Percentiles rank a stretch among this genome's conserved stretches.
Conservation (phyloP, 2,329 filamentous ascomycete genomes). For the Ambrosiella beaveri region DNA sequence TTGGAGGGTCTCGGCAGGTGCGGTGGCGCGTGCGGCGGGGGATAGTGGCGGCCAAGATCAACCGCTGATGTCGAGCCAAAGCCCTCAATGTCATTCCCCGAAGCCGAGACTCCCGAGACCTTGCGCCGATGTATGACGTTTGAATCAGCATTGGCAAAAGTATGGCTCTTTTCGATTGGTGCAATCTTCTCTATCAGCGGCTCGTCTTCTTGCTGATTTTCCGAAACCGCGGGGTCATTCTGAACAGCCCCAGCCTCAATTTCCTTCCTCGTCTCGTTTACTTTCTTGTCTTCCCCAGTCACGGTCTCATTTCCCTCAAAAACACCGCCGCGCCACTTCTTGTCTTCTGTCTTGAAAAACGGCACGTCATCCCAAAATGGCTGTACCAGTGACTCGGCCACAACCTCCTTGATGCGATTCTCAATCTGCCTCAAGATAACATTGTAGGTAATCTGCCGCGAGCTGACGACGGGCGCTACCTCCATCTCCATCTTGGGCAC, state of each 20-base stretch:
- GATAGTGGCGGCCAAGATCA: slow-evolving; percentile 6
- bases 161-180: slow-evolving; percentile 39
- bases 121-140: slow-evolving; percentile 7
- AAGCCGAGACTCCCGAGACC: not conserved
- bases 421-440: slow-evolving; percentile 87
- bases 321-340: slow-evolving; percentile 71
- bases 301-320: slow-evolving; percentile 42
- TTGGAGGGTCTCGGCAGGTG: too few species aligned
- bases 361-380: slow-evolving; percentile 96
- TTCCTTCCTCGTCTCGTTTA: not conserved
- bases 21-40: slow-evolving; percentile 3
- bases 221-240: not conserved
- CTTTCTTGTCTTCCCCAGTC: slow-evolving; percentile 8
- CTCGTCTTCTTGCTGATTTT: not conserved
- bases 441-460: slow-evolving; percentile 85
- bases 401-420: slow-evolving; percentile 80
- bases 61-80: slow-evolving; percentile 13
- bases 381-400: slow-evolving; percentile 77
- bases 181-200: slow-evolving; percentile 6
- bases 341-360: slow-evolving; percentile 65
- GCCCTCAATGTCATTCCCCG: slow-evolving; percentile 8
- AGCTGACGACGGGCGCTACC: slow-evolving; percentile 92
- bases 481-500: slow-evolving; percentile 85
- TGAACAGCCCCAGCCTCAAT: not conserved
- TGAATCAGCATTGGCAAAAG: slow-evolving; percentile 27